Percentiles rank a stretch among this genome's conserved stretches.
phyloP scores from a whole-genome alignment of 2,329 filamentous ascomycete genomes.

The Fusarium nurragi region DNA sequence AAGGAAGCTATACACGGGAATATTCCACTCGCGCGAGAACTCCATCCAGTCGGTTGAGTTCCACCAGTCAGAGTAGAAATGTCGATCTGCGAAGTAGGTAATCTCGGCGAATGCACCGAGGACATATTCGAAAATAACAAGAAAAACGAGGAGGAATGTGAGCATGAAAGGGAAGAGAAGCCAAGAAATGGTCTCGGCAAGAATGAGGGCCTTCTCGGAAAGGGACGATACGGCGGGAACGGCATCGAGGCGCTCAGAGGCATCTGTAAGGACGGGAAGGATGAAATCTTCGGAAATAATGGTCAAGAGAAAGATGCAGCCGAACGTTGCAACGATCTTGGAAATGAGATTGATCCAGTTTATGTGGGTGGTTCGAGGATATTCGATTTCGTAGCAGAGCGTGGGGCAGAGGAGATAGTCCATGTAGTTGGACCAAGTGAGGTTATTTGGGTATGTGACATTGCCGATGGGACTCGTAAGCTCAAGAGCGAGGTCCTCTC shows the following conservation, averaged over 20 bases:
- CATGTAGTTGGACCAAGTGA: constrained; percentile 81
- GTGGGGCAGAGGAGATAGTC: constrained; percentile 95
- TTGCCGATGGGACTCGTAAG: constrained; percentile 90
- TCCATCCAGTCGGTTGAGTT: constrained; percentile 91
- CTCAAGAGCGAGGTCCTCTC: constrained; percentile 89
- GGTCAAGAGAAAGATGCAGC: constrained; percentile 94
- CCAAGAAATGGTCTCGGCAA: constrained; percentile 89
- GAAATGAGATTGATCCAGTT: constrained; percentile 83
- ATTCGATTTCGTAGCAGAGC: constrained; percentile 96
- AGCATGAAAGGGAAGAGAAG: constrained; percentile 98
- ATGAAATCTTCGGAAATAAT: constrained; percentile 95
- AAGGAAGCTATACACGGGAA: constrained; percentile 96
- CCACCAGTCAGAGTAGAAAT: constrained; percentile 88
- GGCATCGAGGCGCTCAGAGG: constrained; percentile 62
- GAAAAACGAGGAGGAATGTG: constrained; percentile 92
- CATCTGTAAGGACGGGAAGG: constrained; percentile 84
- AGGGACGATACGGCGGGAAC: constrained; percentile 51
- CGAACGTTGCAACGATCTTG: constrained; percentile 90
- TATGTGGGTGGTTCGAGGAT: constrained; percentile 79
- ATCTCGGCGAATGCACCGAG: constrained; percentile 95
- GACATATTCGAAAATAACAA: constrained; percentile 98
- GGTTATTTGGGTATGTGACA: constrained; percentile 88
- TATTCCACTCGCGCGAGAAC: constrained; percentile 96
- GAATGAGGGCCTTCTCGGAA: constrained; percentile 77
- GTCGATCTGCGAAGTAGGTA: constrained; percentile 89